Evolutionary conservation across 257 asterid genomes (phyloP), one percentile per base, ranked within the genome.

Genomic region (Cynanchum wilfordii): DNA sequence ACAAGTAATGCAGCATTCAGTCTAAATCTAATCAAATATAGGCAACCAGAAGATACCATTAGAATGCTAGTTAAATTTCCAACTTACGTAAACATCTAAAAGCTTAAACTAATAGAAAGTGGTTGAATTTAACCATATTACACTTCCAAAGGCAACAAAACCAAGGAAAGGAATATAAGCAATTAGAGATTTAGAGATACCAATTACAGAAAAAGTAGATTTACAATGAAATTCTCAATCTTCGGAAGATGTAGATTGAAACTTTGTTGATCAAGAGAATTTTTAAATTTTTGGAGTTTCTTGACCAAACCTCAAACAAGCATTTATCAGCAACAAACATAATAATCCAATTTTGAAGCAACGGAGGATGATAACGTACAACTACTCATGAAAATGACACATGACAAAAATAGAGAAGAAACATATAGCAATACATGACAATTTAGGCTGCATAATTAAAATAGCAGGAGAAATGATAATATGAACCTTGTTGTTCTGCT

Each of bases 401-500:
- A 17, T 10, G 38, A 52, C 51, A 70, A 30, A 52, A 55, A 24
- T 7, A 25, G 8, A 60, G 16, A 60, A 30, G 7, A 60, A 29
- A 27, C 33, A 51, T 13, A 30, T 7, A 6, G 36, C 72, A 44
- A 24, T 20, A 5, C 38, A 49, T 45, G 22, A 1, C 1, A 30
- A 19, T n/a, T 17, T 30, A 55, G 6, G n/a, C 3, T 8, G 24
- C 36, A 60, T 29, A 27, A 60, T 36, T 30, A 78, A 47, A 57
- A 0, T 27, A 74, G 40, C 20, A 55, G 33, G 44, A 67, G 66
- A 76, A 70, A 60, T 74, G 22, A 22, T 47, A 51, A 33, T 69
- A 45, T 71, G 74, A 67, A 93, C 97, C 98, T 94, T 94, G 86
- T 92, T 90, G 52, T 88, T 77, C 83, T 83, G 59, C 75, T 86